Evolutionary conservation across 768 basidiomycete genomes (phyloP).

Genomic region (Psilocybe azurescens): DNA sequence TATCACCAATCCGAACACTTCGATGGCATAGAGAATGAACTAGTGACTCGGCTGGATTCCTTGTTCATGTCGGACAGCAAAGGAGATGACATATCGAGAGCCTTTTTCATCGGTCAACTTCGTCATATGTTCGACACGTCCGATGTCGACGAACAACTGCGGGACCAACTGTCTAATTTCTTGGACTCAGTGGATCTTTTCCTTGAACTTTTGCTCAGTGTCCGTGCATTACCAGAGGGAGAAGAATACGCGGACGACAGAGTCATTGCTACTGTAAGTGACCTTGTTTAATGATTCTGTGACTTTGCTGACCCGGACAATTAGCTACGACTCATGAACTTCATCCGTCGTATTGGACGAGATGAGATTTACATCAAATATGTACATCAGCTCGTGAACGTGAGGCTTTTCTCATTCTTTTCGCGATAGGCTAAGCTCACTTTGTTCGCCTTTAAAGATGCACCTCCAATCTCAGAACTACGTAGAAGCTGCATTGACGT

Average conservation of each 20-base stretch:
- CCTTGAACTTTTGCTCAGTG: constrained; percentile 86
- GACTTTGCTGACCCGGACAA: constrained; percentile 15
- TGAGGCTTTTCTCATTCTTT: constrained; percentile 41
- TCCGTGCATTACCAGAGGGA: constrained; percentile 89
- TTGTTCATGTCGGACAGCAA: constrained; percentile 94
- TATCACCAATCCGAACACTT: constrained; percentile 87
- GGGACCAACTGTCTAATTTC: constrained; percentile 79
- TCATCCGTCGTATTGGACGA: constrained; percentile 88
- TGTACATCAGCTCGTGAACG: constrained; percentile 92
- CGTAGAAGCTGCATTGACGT: constrained; percentile 90
- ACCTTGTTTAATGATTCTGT: constrained; percentile 10
- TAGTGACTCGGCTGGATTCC: constrained; percentile 89
- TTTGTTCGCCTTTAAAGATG: constrained; percentile 55
- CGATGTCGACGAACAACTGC: constrained; percentile 79
- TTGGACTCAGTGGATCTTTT: constrained; percentile 91
- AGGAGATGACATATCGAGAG: constrained; percentile 88
- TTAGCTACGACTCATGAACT: constrained; percentile 90
- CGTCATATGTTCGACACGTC: constrained; percentile 88
- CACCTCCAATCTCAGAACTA: constrained; percentile 89
- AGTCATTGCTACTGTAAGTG: constrained; percentile 82
- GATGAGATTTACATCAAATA: constrained; percentile 97
- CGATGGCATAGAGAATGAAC: constrained; percentile 88
- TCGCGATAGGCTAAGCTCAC: neutral
- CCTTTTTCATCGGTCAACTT: constrained; percentile 92
- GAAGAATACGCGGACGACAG: constrained; percentile 96